Base-by-base conservation (phyloP, 83 land plant species). In the Diphasiastrum complanatum region DNA sequence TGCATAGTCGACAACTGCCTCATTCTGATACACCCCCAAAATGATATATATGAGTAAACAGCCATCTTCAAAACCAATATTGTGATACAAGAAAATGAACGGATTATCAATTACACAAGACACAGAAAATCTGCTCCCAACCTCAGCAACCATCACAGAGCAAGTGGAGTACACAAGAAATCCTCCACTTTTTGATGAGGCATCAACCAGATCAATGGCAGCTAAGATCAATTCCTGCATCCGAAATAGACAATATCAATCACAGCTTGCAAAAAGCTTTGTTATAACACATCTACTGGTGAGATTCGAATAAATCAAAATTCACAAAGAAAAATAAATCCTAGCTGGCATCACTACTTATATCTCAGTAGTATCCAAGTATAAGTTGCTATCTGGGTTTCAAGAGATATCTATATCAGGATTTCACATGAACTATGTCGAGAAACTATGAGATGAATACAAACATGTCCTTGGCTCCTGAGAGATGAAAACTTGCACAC, bases 141-240 rank as follows among this genome's bases (percentile, higher is more conserved):
- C 97, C 97, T 92, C 98, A 20, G 85, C 72, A 48, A 86, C 79
- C 85, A 81, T 83, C 2, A 92, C 76, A 41, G 98, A 92, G 60
- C 98, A 92, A 11, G 98, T 92, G 60, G 98, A 92, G 68, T 92
- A 92, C 18, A 92, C 95, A 50, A 92, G 68, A 48, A 74, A 92
- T 24, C 98, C 97, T 26, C 98, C 98, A 27, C 91, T 64, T 72
- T 85, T 88, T 38, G 98, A 92, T 47, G 69, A 75, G 22, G 96
- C 95, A 83, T 92, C 98, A 27, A 92, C 98, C 83, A 92, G 75
- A 60, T 92, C 98, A 60, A 92, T 92, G 20, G 98, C 98, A 24
- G 95, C 90, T 49, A 92, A 77, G 60, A 92, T 79, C 30, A 88
- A 67, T 80, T 92, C 86, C 95, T 91, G 79, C 50, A 76, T 22